Conservation (phyloP, 352 stramenopile genomes). For the Halophytophthora batemanensis region DNA sequence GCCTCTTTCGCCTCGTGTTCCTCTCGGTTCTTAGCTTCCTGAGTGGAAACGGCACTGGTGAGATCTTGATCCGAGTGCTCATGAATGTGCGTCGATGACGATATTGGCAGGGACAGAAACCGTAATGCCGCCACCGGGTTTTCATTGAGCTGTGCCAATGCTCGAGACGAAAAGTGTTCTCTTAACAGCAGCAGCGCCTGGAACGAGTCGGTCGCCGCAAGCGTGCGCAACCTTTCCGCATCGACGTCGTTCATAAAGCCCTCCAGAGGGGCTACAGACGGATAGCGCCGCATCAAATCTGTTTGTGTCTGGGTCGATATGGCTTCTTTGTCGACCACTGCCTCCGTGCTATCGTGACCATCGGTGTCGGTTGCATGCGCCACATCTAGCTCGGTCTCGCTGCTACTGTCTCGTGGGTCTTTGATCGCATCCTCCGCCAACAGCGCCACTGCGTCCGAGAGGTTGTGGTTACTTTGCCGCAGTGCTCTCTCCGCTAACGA, state of each 20-base stretch:
- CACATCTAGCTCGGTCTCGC: not conserved
- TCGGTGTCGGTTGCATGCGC: not conserved
- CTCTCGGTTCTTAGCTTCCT: too few relatives aligned
- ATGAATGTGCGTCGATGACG: not conserved
- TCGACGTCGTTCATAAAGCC: slow-evolving; percentile 20
- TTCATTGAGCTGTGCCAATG: slow-evolving; percentile 41
- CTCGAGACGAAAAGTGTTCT: slow-evolving; percentile 33
- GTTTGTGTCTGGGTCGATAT: slow-evolving; percentile 1
- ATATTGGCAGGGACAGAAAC: slow-evolving; percentile 21
- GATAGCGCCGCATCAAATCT: slow-evolving; percentile 2
- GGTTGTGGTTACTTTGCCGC: slow-evolving; percentile 23
- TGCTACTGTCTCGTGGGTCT: too few relatives aligned
- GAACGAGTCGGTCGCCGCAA: slow-evolving; percentile 34
- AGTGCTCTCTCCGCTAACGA: slow-evolving; percentile 30
- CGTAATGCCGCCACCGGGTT: slow-evolving; percentile 37
- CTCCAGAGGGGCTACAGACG: slow-evolving; percentile 24
- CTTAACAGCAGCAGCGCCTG: slow-evolving; percentile 50
- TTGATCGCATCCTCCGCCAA: slow-evolving; percentile 36
- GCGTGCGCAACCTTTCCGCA: slow-evolving; percentile 24
- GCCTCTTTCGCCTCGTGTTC: not conserved
- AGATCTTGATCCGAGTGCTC: slow-evolving; percentile 1
- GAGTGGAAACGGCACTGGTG: too few relatives aligned
- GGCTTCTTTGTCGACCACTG: too few relatives aligned
- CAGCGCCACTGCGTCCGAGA: slow-evolving; percentile 35
- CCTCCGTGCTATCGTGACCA: not conserved